Evolutionary conservation across 2,329 filamentous ascomycete species (phyloP), one percentile per base, ranked within the genome.

Genomic region (Dothistroma septosporum): DNA sequence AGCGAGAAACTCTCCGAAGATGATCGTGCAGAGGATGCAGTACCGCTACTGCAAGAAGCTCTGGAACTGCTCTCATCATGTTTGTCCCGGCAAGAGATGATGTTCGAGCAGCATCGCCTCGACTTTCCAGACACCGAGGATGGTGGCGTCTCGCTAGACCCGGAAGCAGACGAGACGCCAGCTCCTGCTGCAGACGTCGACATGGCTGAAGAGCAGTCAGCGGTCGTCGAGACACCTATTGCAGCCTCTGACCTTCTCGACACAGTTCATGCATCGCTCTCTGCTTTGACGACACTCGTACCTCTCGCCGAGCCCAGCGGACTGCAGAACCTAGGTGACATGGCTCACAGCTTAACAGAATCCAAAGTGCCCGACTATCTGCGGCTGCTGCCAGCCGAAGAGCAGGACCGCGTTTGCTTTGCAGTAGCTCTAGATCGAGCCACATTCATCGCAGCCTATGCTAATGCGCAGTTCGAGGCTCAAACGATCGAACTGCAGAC

Each of bases 171-270:
- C 16, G 68, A 65, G 52, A 37, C 54, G 35, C 56, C 60, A 1
- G 61, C 60, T 5, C 57, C 65, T 5, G 61, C 53, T 19, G 8
- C 58, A 12, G 72, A 76, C 19, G 67, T 67, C 1, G 68, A 69
- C 61, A 70, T 66, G 32, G 72, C 72, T 48, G 73, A 82, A 41
- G 85, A 86, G 61, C 82, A 87, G 67, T 89, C 85, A 82, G 87
- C 85, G 19, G 83, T 80, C 3, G 80, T 91, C n/a, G 79, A 88
- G 57, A 86, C 88, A 64, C 85, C 87, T 0, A 77, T 89, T 28
- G 88, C 86, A 1, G 81, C 84, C 28, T 79, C 81, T 53, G 85
- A 85, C 1, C 80, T 91, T 7, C 76, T 90, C 1, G 88, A 91
- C 62, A 90, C 87, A 0, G 80, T 86, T 14, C 78, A 88, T 33